Conservation (phyloP, 2,329 filamentous ascomycete species). For the Aspergillus terreus region DNA sequence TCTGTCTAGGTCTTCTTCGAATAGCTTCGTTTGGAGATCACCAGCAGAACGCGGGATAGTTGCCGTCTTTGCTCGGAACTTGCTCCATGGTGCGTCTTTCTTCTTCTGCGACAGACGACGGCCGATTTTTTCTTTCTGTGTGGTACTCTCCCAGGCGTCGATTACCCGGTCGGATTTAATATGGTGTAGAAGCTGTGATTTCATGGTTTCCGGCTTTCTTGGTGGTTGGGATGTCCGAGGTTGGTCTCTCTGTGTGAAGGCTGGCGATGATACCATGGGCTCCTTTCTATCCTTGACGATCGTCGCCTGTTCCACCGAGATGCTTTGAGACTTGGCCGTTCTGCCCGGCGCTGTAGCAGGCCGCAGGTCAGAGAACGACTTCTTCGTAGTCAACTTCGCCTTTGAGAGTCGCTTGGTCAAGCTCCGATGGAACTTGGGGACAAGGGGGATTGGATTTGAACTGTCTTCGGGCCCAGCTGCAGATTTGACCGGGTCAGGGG, state of each 20-base stretch:
- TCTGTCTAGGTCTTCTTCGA: slow-evolving; percentile 14
- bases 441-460: slow-evolving; percentile 7
- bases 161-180: slow-evolving; percentile 32
- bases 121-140: slow-evolving; percentile 17
- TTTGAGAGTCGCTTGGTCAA: slow-evolving; percentile 24
- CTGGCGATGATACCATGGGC: slow-evolving; percentile 9
- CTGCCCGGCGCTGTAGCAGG: slow-evolving; percentile 26
- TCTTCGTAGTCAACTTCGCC: slow-evolving; percentile 16
- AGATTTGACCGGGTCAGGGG: slow-evolving; percentile 18
- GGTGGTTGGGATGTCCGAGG: slow-evolving; percentile 7
- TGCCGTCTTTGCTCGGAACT: slow-evolving; percentile 28
- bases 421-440: slow-evolving; percentile 15
- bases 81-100: slow-evolving; percentile 27
- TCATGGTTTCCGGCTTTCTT: slow-evolving; percentile 24
- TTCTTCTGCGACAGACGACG: slow-evolving; percentile 12
- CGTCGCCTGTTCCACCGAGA: slow-evolving; percentile 26
- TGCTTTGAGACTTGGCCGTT: slow-evolving; percentile 20
- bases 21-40: slow-evolving; percentile 7
- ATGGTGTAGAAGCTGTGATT: slow-evolving; percentile 29
- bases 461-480: slow-evolving; percentile 18
- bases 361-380: slow-evolving; percentile 12
- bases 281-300: slow-evolving; percentile 17
- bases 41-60: slow-evolving; percentile 7
- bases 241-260: slow-evolving; percentile 7
- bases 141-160: slow-evolving; percentile 28